Evolutionary conservation across 2,329 filamentous ascomycete genomes (phyloP).

Genomic region (Aspergillus phoenicis): DNA sequence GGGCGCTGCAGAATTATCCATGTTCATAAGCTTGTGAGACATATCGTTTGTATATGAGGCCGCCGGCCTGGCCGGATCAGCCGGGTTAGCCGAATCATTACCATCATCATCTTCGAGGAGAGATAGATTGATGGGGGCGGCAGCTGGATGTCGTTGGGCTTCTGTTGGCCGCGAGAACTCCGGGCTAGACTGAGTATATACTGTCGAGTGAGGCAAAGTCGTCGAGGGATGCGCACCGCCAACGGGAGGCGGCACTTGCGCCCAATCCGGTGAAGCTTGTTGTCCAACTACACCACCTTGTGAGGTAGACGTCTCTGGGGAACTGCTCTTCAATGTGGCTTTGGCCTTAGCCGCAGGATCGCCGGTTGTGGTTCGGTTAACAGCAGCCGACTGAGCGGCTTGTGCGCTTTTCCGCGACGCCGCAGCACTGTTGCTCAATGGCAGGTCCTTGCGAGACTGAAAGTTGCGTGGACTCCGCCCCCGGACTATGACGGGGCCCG

Average conservation of each 20-base stretch:
- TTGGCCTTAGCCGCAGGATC: slow-evolving; percentile 37
- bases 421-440: slow-evolving; percentile 75
- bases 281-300: slow-evolving; percentile 31
- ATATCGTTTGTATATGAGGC: slow-evolving; percentile 30
- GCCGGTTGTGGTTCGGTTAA: slow-evolving; percentile 36
- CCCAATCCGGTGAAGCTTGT: slow-evolving; percentile 40
- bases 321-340: slow-evolving; percentile 36
- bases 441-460: slow-evolving; percentile 89
- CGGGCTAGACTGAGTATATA: slow-evolving; percentile 57
- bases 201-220: slow-evolving; percentile 32
- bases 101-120: slow-evolving; percentile 61
- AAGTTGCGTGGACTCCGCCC: slow-evolving; percentile 94
- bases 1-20: slow-evolving; percentile 33
- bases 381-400: slow-evolving; percentile 33
- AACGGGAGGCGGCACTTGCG: slow-evolving; percentile 34
- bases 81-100: slow-evolving; percentile 40
- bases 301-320: slow-evolving; percentile 37
- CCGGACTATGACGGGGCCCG: slow-evolving; percentile 88
- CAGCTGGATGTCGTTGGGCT: slow-evolving; percentile 41
- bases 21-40: slow-evolving; percentile 29
- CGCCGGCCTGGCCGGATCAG: slow-evolving; percentile 22
- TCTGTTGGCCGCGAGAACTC: slow-evolving; percentile 49
- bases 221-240: slow-evolving; percentile 20
- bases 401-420: slow-evolving; percentile 73
- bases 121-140: slow-evolving; percentile 57